Base-by-base conservation (phyloP, 2,329 filamentous ascomycete genomes). In the Pseudogymnoascus sp. region DNA sequence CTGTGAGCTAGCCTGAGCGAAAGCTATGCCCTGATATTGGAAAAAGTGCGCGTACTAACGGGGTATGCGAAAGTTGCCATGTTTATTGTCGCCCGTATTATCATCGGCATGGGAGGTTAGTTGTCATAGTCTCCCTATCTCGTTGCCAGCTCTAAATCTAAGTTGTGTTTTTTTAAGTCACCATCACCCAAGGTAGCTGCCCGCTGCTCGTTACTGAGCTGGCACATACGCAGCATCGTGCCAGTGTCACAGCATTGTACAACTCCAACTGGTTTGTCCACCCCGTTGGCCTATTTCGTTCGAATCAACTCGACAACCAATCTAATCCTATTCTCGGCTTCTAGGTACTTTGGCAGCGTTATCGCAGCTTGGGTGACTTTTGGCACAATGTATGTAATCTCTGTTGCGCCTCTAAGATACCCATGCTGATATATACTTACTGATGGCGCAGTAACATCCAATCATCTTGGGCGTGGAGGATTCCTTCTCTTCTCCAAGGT, bases 201-300 rank as follows among this genome's bases (percentile, higher is more conserved):
- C 81, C 81, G 1, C 74, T 78, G 2, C 69, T 83, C 63, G 77
- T 84, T 4, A 79, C 78, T 66, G 81, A 84, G 62, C 70, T 84
- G 7, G 78, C 76, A 0, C 78, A 82, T 65, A 81, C 81, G 0
- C 82, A 81, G 64, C 80, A 84, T 66, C 77, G 81, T 48, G 75
- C 79, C 0, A 77, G 78, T 4, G 68, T 83, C 29, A 83, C 80
- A 0, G 80, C 79, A 2, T 75, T 84, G 2, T 83, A 82, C 73
- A 83, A 84, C 61, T 78, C 74, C 12, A 21, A 25, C 2, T 80
- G 75, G 0, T 81, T 21, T 21, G 21, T 21, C 21, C 21, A 21
- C 21, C 21, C 21, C 21, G 21, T 21, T 21, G 21, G 21, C 21
- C 21, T 21, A 21, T 21, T 21, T 21, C 21, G 21, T 21, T 71